Conservation (phyloP, 495 filamentous ascomycete species). For the Pseudevernia furfuracea region DNA sequence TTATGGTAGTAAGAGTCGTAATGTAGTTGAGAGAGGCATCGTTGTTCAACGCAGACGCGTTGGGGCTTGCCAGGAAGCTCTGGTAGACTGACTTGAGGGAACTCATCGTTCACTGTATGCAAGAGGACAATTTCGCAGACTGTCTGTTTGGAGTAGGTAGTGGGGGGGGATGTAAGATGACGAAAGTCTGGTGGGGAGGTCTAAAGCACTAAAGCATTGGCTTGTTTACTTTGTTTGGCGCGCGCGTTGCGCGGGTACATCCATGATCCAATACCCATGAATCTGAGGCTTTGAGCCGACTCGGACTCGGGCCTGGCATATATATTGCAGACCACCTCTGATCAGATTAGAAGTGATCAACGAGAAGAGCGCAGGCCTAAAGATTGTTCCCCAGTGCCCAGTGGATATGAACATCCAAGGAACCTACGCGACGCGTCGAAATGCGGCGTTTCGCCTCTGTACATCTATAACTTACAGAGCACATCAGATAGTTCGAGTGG, state of each 20-base stretch:
- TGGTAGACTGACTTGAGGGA: slow-evolving; percentile 51
- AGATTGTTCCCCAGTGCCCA: no score
- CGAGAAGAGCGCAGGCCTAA: no score
- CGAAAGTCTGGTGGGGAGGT: not conserved
- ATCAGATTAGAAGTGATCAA: no score
- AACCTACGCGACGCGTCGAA: not conserved
- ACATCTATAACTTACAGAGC: not conserved
- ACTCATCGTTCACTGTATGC: slow-evolving; percentile 8
- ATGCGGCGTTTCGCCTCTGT: not conserved
- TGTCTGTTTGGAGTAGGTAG: not conserved
- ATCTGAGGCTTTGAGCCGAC: no score
- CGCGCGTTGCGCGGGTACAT: slow-evolving; percentile 1
- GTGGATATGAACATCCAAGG: not conserved
- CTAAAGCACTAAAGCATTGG: not conserved
- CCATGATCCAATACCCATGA: no score
- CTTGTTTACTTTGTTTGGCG: slow-evolving; percentile 8
- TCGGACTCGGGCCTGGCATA: no score
- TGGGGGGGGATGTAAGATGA: not conserved
- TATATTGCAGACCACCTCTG: no score
- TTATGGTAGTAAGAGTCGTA: slow-evolving; percentile 71
- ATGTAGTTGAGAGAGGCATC: slow-evolving; percentile 84
- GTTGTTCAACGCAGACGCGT: slow-evolving; percentile 52
- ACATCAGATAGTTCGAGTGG: not conserved
- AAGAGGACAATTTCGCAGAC: no score
- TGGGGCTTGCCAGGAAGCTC: slow-evolving; percentile 67